Conservation (phyloP, 1,284 basidiomycete species). For the Hymenochaete sp. region DNA sequence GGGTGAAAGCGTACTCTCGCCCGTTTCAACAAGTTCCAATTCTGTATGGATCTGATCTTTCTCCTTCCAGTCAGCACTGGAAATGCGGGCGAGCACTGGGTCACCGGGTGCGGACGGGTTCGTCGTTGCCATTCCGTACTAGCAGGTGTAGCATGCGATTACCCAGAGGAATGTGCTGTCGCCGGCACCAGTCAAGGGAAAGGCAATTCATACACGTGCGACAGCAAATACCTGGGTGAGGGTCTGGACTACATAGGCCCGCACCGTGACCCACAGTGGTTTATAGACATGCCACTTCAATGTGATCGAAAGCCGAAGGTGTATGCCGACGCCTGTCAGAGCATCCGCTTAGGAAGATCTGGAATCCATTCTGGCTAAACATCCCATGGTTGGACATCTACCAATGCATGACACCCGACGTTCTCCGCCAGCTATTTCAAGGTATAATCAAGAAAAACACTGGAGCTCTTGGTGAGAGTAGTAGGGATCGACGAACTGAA, state of each 20-base stretch:
- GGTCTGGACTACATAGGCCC: no score
- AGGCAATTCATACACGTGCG: constrained; percentile 12
- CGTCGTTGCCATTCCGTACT: constrained; percentile 20
- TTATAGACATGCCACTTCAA: background rate
- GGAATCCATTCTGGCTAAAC: constrained; percentile 19
- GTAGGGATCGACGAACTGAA: constrained; percentile 21
- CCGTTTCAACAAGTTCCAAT: constrained; percentile 20
- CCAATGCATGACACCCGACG: constrained; percentile 23
- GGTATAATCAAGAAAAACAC: constrained; percentile 26
- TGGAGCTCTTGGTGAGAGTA: constrained; percentile 22
- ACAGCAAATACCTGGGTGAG: background rate
- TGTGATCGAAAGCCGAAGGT: background rate
- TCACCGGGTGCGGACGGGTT: constrained; percentile 18
- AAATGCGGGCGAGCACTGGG: constrained; percentile 17
- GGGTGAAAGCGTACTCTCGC: background rate
- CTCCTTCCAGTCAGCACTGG: constrained; percentile 17
- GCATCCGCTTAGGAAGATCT: background rate
- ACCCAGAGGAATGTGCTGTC: constrained; percentile 23
- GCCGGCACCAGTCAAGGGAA: constrained; percentile 10
- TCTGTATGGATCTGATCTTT: constrained; percentile 20
- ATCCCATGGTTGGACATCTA: constrained; percentile 23
- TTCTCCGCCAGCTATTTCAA: constrained; percentile 28
- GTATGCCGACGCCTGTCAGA: background rate
- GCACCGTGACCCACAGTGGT: constrained; percentile 8
- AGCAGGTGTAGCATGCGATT: constrained; percentile 21